Conservation (phyloP, 345 rosid genomes). For the Boechera retrofracta region DNA sequence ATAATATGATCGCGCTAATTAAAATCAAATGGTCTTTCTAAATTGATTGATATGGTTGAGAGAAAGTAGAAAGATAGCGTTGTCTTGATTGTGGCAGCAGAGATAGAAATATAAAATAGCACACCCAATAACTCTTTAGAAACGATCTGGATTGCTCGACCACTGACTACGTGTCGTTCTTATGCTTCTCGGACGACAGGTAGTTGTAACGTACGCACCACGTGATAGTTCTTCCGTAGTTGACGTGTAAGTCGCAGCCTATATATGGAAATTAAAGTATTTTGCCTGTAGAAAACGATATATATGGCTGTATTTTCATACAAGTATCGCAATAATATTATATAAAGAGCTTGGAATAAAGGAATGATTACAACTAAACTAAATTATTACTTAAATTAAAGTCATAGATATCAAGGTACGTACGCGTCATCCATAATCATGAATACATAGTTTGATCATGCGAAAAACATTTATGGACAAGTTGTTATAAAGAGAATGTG, state of each 20-base stretch:
- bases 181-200: constrained; percentile 42
- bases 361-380: background rate
- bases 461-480: constrained; percentile 15
- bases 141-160: constrained; percentile 9
- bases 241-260: constrained; percentile 24
- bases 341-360: background rate
- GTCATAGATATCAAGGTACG: constrained; percentile 10
- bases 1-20: background rate
- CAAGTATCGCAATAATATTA: background rate
- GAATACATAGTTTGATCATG: background rate
- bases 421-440: background rate
- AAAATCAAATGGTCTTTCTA: background rate
- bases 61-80: constrained; percentile 45
- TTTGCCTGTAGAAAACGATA: background rate
- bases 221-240: constrained; percentile 13
- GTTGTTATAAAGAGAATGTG: constrained; percentile 19
- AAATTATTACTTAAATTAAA: background rate
- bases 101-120: constrained; percentile 8
- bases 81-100: constrained; percentile 44
- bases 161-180: constrained; percentile 47
- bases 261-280: constrained; percentile 10
- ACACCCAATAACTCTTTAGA: constrained; percentile 36
- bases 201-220: constrained; percentile 40
- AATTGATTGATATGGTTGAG: constrained; percentile 40
- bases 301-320: background rate